Conservation (phyloP, 257 asterid genomes). For the Solanum ossicruentum region DNA sequence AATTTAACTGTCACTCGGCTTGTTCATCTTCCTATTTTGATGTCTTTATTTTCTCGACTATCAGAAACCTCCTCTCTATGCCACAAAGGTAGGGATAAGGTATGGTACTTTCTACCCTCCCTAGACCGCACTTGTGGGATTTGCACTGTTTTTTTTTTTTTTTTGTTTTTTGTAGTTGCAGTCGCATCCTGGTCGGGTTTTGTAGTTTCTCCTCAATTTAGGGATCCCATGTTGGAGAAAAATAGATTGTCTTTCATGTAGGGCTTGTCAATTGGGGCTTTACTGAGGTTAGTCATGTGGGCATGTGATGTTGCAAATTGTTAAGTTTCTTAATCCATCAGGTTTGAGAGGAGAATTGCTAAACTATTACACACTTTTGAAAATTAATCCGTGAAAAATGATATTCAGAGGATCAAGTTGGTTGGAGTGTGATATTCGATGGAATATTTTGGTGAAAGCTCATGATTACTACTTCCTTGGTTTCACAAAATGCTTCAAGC, state of each 20-base stretch:
- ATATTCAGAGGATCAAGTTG: background rate
- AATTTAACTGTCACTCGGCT: background rate
- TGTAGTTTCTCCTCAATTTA: background rate
- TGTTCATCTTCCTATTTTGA: background rate
- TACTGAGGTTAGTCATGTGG: background rate
- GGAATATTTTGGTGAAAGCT: background rate
- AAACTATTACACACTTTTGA: background rate
- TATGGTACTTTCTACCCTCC: background rate
- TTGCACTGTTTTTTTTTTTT: background rate
- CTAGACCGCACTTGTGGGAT: background rate
- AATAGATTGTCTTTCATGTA: background rate
- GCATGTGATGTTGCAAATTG: background rate
- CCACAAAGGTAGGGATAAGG: background rate
- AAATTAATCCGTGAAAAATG: background rate
- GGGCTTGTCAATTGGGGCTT: background rate
- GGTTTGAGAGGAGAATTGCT: background rate
- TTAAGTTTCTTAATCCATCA: background rate
- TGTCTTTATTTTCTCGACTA: background rate
- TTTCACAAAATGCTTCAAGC: background rate
- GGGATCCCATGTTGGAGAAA: background rate
- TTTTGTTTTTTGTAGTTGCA: background rate
- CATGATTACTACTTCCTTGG: background rate
- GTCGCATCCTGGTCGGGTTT: background rate
- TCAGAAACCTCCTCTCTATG: background rate
- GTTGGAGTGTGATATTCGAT: background rate